These are phyloP conservation scores for Eragrostis curvula DNA, from an alignment of 176 grass and related monocot species.

Conservation along the genomic window DNA sequence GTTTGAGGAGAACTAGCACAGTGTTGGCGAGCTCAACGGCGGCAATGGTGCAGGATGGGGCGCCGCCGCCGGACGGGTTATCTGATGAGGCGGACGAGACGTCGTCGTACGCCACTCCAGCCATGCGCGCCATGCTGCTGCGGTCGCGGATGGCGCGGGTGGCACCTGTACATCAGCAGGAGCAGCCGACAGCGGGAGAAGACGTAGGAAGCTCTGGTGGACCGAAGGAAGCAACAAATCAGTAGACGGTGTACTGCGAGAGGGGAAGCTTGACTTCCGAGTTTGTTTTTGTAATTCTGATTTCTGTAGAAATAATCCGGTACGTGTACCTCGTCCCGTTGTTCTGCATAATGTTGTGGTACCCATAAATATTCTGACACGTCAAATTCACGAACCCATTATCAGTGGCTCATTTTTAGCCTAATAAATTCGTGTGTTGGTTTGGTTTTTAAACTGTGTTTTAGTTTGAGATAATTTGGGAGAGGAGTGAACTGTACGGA, in stretches of 20 bases:
- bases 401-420: too few species aligned
- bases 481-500: too few species aligned
- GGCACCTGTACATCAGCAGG: neutral
- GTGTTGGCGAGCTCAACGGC: too few species aligned
- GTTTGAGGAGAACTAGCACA: too few species aligned
- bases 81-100: neutral
- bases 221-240: neutral
- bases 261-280: neutral
- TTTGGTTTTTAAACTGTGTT: too few species aligned
- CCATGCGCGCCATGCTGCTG: slow-evolving; percentile 48
- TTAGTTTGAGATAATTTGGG: too few species aligned
- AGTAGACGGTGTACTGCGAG: neutral
- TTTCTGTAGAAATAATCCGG: neutral
- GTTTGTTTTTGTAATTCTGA: neutral
- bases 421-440: too few species aligned
- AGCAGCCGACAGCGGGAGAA: neutral
- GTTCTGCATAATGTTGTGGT: neutral
- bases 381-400: neutral
- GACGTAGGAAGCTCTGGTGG: neutral
- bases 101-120: slow-evolving; percentile 38
- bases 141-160: slow-evolving; percentile 4
- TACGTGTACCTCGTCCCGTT: neutral
- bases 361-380: too few species aligned
- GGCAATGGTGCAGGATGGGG: too few species aligned
- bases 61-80: too few species aligned